These are phyloP conservation scores for Lactifluus subvellereus DNA, from an alignment of 768 basidiomycete species.

Conservation along the genomic window DNA sequence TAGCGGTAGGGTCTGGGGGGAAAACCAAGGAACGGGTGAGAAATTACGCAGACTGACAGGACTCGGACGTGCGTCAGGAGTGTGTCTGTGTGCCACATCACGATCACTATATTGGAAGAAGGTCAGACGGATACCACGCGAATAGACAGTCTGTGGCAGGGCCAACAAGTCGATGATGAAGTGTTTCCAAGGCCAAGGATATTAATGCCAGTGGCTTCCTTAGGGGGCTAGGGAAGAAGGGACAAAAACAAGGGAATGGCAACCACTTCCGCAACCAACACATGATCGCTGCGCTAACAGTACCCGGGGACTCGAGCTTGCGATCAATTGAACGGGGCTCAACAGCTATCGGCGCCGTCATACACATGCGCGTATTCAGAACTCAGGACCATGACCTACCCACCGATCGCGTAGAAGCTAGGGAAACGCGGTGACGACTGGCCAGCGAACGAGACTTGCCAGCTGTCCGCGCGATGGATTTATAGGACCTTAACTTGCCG, in stretches of 20 bases:
- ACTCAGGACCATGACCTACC: not conserved
- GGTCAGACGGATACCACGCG: not conserved
- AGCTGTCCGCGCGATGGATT: not conserved
- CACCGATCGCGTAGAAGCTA: not conserved
- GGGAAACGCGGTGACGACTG: not conserved
- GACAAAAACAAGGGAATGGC: not conserved
- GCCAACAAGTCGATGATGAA: not conserved
- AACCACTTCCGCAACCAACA: not conserved
- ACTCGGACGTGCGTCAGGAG: not conserved
- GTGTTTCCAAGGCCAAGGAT: not conserved
- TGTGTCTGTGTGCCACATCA: not conserved
- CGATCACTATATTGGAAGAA: not conserved
- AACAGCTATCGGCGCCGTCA: not conserved
- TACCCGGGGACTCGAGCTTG: not conserved
- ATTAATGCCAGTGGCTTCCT: not conserved
- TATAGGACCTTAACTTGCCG: not conserved
- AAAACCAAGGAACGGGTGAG: not conserved
- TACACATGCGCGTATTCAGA: not conserved
- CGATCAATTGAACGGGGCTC: not conserved
- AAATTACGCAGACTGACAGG: not conserved
- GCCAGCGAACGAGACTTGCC: not conserved
- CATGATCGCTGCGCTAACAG: not conserved
- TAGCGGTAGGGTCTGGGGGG: not conserved
- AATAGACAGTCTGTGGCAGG: not conserved
- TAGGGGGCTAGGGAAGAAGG: not conserved